These are phyloP conservation scores for Sporothrix globosa DNA, from an alignment of 2,329 filamentous ascomycete genomes.

Conservation along the genomic window DNA sequence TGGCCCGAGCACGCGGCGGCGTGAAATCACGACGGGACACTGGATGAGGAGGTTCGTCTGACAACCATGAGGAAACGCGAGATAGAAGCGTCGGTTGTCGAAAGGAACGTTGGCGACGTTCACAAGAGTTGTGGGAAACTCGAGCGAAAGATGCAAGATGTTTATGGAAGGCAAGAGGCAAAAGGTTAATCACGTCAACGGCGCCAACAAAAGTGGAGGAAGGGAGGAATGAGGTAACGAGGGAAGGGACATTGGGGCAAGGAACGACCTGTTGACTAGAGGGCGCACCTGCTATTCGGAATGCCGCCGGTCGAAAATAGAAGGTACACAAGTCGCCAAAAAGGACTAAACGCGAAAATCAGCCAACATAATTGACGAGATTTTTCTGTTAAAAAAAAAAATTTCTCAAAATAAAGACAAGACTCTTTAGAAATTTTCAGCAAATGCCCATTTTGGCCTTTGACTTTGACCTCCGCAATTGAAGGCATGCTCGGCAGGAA, in stretches of 20 bases:
- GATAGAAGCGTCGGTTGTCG: not conserved
- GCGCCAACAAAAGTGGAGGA: slow-evolving; percentile 12
- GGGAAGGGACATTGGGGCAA: not conserved
- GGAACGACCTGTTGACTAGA: slow-evolving; percentile 7
- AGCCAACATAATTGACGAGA: not conserved
- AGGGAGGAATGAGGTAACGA: not conserved
- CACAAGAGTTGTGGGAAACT: not conserved
- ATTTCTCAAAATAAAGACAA: not conserved
- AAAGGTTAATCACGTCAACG: slow-evolving; percentile 28
- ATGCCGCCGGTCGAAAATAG: not conserved
- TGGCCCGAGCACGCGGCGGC: not conserved
- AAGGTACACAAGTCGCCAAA: not conserved
- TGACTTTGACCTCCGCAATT: not conserved
- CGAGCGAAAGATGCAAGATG: not conserved
- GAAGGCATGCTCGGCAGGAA: not conserved
- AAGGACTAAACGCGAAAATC: not conserved
- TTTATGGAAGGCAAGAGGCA: not conserved
- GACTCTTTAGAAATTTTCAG: not conserved
- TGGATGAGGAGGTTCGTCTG: not conserved
- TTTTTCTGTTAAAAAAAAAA: not conserved
- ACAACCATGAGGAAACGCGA: not conserved
- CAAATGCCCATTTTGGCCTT: not conserved
- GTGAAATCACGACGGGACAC: not conserved
- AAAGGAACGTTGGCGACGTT: not conserved
- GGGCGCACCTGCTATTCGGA: not conserved